These are phyloP conservation scores for Taxillus chinensis DNA, from an alignment of 164 flowering plant species.

Conservation along the genomic window DNA sequence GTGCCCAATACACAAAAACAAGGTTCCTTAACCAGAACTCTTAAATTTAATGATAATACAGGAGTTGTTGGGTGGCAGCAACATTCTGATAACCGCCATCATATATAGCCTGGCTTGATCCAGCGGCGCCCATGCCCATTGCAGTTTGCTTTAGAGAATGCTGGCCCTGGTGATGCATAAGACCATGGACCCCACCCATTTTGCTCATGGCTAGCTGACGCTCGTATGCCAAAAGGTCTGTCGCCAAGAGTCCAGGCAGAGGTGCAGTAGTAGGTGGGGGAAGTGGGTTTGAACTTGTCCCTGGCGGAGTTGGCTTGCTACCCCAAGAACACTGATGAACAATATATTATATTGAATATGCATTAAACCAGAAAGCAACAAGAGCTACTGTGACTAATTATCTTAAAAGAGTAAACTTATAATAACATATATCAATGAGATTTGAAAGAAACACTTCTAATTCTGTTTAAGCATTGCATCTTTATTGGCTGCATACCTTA, in stretches of 20 bases:
- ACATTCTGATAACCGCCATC: conserved; percentile 72
- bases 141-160: conserved; percentile 53
- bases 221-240: conserved; percentile 73
- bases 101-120: conserved; percentile 70
- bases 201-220: conserved; percentile 83
- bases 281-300: conserved; percentile 84
- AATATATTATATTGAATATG: background rate
- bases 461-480: too few species aligned
- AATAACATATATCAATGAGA: too few species aligned
- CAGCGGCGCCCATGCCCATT: conserved; percentile 57
- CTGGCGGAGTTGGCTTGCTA: conserved; percentile 94
- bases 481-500: too few species aligned
- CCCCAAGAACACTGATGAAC: conserved; percentile 90
- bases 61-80: conserved; percentile 75
- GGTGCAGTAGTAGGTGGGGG: conserved; percentile 85
- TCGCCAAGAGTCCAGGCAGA: conserved; percentile 51
- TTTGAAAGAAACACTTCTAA: too few species aligned
- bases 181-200: conserved; percentile 71
- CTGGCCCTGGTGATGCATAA: conserved; percentile 66
- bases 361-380: too few species aligned
- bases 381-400: too few species aligned
- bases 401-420: too few species aligned
- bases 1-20: conserved; percentile 10
- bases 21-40: background rate
- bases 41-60: conserved; percentile 60